Base-by-base conservation (phyloP, 768 basidiomycete species). In the Auricularia sp. region DNA sequence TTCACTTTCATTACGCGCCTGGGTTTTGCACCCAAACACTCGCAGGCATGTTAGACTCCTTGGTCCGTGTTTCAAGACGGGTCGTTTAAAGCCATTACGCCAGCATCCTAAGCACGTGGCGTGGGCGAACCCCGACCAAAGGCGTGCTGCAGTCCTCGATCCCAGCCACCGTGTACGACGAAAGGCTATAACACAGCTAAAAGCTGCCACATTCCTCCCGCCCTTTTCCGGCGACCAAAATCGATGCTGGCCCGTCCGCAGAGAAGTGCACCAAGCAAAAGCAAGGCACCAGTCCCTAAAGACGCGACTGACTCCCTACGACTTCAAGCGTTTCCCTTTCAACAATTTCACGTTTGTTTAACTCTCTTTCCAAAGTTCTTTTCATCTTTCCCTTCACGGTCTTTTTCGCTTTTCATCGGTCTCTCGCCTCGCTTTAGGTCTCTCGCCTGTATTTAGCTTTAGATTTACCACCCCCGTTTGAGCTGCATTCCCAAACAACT, bases 401-500 rank as follows among this genome's bases (percentile, higher is more conserved):
- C 85, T 86, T 85, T 85, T 87, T 86, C 81, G 82, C 86, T 87
- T n/a, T n/a, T n/a, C n/a, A 87, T 87, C 82, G 84, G 86, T 86
- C 84, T 87, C 84, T 84, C 80, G 83, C 84, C 83, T 78, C n/a
- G n/a, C n/a, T n/a, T n/a, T n/a, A n/a, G n/a, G n/a, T n/a, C n/a
- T n/a, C n/a, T n/a, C n/a, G n/a, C n/a, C n/a, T n/a, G 78, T 87
- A 86, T 87, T 86, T 87, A 87, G 85, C 85, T 84, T 87, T 87
- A 87, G 86, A 87, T 84, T 86, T 84, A 87, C 85, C 86, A 84
- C 84, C 85, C 85, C n/a, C n/a, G 77, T 81, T 86, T 87, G 86
- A 84, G 86, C 86, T 86, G 86, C 85, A 87, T 85, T 87, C 84
- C 84, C 84, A 87, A 87, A 85, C 85, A 86, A 87, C 86, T 83